Base-by-base conservation (phyloP, 192 early-diverging fungal species). In the Coemansia sp. region DNA sequence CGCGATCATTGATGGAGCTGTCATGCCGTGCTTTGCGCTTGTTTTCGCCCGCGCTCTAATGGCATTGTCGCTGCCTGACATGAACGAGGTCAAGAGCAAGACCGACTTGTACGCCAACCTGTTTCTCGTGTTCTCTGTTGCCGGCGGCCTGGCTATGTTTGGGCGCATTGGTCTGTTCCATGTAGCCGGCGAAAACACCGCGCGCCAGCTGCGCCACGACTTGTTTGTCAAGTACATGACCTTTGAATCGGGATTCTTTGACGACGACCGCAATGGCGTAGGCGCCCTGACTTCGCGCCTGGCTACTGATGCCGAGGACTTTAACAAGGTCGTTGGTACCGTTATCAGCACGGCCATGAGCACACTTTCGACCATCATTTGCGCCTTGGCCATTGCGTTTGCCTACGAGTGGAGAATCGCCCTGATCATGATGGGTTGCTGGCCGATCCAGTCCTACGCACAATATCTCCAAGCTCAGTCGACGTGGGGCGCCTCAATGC, bases 11-110 rank as follows among this genome's bases (percentile, higher is more conserved):
- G 84, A 85, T 66, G 94, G 92, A 57, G 85, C 84, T 1, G 84
- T 92, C 6, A 88, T 92, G 82, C 94, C 94, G 3, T 70, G 88
- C 14, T 96, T 94, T 76, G 84, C 93, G 28, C 71, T 91, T n/a
- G 70, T 90, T 33, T 90, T 85, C 55, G 66, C 88, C 11, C 58
- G 77, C 7, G 59, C 72, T 18, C 70, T 83, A 1, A 65, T 66
- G 33, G 62, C 70, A 3, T 57, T 83, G 23, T 65, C 75, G 13
- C 13, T 13, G 25, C 31, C 38, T 2, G 77, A 75, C 39, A 59
- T 62, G 39, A 43, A 62, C 43, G 73, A 71, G 48, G 53, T 75
- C 18, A 71, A 61, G 69, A 57, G 62, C 10, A 56, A 80, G 42
- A 66, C 68, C 16, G 59, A 60, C 4, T 53, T 77, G 48, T 83